These are phyloP conservation scores for Glycine latifolia DNA, from an alignment of 306 rosid species.

Conservation along the genomic window DNA sequence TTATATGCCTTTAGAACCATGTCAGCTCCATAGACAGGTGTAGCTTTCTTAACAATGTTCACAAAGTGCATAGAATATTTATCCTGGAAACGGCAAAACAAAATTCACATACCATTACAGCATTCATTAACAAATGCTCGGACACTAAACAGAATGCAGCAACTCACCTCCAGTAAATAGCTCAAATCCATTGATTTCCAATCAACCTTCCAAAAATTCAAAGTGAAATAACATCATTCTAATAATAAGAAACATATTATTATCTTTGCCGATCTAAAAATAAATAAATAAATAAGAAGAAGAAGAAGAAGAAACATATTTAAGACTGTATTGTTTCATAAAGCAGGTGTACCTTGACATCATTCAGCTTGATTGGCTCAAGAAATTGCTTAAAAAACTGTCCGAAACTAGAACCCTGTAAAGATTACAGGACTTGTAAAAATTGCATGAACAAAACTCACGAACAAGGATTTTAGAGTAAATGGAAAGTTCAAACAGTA, in stretches of 20 bases:
- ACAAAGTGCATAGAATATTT: conserved; percentile 69
- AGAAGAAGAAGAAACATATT: conserved; percentile 42
- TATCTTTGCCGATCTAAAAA: too few species aligned
- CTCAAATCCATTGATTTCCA: conserved; percentile 91
- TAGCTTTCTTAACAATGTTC: conserved; percentile 70
- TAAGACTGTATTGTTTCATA: conserved; percentile 26
- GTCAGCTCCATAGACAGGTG: conserved; percentile 71
- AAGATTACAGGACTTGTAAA: conserved; percentile 40
- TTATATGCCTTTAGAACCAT: conserved; percentile 75
- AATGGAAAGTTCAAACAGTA: conserved; percentile 22
- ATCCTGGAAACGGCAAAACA: conserved; percentile 61
- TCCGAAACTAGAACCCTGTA: conserved; percentile 95
- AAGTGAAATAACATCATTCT: conserved; percentile 44
- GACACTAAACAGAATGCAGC: conserved; percentile 27
- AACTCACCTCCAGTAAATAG: conserved; percentile 88
- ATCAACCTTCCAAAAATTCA: conserved; percentile 66
- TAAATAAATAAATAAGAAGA: too few species aligned
- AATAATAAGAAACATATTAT: conserved; percentile 41
- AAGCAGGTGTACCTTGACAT: conserved; percentile 60
- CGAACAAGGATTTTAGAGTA: conserved; percentile 25
- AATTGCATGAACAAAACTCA: conserved; percentile 30
- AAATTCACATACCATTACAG: conserved; percentile 37
- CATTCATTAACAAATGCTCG: conserved; percentile 9
- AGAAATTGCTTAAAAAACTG: conserved; percentile 89
- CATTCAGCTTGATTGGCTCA: conserved; percentile 92